phyloP scores from a whole-genome alignment of 768 basidiomycete species.

The Rhodotorula babjevae region DNA sequence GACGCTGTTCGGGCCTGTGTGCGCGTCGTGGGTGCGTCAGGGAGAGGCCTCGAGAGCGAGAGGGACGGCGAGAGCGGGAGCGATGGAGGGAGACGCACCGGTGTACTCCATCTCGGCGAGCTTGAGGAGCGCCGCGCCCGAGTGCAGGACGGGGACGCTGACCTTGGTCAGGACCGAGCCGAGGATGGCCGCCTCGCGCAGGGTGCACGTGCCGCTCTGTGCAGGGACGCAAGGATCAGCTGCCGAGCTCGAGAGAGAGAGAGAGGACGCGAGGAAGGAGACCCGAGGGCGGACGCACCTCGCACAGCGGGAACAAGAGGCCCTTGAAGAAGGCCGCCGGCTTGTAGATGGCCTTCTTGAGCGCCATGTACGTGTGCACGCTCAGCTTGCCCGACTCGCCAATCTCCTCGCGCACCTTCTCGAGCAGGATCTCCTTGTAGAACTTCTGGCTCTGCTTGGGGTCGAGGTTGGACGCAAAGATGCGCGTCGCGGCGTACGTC shows the following conservation, averaged over 20 bases:
- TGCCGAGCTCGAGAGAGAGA: not conserved
- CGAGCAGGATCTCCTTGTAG: slow-evolving; percentile 82
- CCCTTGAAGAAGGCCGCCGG: slow-evolving; percentile 98
- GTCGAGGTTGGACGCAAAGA: slow-evolving; percentile 95
- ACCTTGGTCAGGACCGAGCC: slow-evolving; percentile 85
- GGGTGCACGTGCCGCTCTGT: slow-evolving; percentile 67
- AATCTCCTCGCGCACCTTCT: slow-evolving; percentile 85
- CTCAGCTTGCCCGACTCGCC: slow-evolving; percentile 70
- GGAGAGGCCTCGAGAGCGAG: too few relatives aligned
- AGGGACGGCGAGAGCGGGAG: not conserved
- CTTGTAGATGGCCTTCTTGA: slow-evolving; percentile 89
- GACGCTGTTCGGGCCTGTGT: slow-evolving; percentile 76
- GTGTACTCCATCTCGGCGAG: slow-evolving; percentile 96
- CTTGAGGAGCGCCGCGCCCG: slow-evolving; percentile 86
- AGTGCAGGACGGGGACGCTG: slow-evolving; percentile 92
- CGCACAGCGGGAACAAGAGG: slow-evolving; percentile 87
- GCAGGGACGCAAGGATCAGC: too few relatives aligned
- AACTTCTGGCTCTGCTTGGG: slow-evolving; percentile 89
- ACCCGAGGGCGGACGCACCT: slow-evolving; percentile 55
- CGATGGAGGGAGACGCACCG: slow-evolving; percentile 52
- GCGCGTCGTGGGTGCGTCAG: too few relatives aligned
- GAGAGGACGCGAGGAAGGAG: not conserved
- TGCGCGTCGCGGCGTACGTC: slow-evolving; percentile 85
- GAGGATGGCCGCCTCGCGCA: slow-evolving; percentile 91
- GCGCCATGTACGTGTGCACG: slow-evolving; percentile 86